A percentile compares a stretch with the other conserved stretches of the same genome.
Evolutionary conservation across 495 filamentous ascomycete species (phyloP).

Genomic region (Neurospora cerealis): DNA sequence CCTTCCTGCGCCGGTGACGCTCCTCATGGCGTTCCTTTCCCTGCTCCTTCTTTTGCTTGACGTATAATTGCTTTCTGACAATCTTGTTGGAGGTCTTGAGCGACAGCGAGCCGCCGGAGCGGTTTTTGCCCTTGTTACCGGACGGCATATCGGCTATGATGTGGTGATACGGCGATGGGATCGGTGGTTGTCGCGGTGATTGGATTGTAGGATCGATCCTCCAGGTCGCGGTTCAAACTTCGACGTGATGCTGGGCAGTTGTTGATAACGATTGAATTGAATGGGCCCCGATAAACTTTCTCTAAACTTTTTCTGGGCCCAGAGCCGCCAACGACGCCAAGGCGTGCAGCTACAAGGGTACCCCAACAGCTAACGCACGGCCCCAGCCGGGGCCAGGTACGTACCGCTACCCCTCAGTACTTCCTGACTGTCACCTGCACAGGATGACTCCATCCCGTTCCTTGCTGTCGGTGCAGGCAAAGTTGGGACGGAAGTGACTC

Average conservation of each 20-base stretch:
- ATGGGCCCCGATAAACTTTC: background rate
- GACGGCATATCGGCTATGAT: background rate
- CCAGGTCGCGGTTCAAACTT: background rate
- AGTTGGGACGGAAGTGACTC: background rate
- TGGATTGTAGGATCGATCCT: background rate
- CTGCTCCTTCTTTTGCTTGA: conserved; percentile 65
- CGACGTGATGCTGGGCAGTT: background rate
- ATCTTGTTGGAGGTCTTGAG: conserved; percentile 54
- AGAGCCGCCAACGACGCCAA: background rate
- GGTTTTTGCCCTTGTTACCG: background rate
- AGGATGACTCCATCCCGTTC: background rate
- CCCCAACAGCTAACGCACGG: background rate
- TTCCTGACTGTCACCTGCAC: background rate
- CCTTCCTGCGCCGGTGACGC: conserved; percentile 65
- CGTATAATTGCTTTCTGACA: conserved; percentile 60
- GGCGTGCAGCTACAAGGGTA: background rate
- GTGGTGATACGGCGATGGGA: background rate
- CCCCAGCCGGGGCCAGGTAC: background rate
- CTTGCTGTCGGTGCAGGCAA: background rate
- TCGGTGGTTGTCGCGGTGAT: background rate
- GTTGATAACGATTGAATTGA: background rate
- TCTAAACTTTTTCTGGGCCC: background rate
- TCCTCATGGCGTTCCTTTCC: conserved; percentile 64
- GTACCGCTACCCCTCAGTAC: background rate
- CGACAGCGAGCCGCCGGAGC: conserved; percentile 16